A percentile compares a stretch with the other conserved stretches of the same genome.
Conservation (phyloP, 306 rosid species). For the Ammopiptanthus mongolicus region DNA sequence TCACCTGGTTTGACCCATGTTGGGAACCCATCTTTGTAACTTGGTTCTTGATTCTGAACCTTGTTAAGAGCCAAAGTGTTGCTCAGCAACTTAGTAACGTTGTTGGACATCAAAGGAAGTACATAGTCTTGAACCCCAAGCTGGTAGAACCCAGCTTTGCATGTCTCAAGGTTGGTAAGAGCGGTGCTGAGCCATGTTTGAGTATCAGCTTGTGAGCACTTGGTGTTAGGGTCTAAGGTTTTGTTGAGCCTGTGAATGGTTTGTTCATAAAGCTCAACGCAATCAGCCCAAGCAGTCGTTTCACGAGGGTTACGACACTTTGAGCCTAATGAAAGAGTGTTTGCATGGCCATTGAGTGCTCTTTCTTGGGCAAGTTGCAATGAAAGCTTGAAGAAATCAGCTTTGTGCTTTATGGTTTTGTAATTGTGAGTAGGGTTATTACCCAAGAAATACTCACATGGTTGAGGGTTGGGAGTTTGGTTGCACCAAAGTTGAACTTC, state of each 20-base stretch:
- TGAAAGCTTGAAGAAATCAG: conserved; percentile 48
- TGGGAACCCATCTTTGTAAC: conserved; percentile 42
- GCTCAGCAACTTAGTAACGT: conserved; percentile 54
- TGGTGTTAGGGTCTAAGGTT: conserved; percentile 28
- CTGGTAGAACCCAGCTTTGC: conserved; percentile 45
- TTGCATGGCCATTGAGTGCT: conserved; percentile 40
- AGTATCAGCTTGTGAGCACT: conserved; percentile 39
- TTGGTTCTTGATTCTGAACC: conserved; percentile 14
- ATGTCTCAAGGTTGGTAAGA: conserved; percentile 61
- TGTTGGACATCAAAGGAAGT: conserved; percentile 44
- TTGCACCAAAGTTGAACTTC: conserved; percentile 55
- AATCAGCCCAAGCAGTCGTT: conserved; percentile 58
- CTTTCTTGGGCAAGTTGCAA: conserved; percentile 45
- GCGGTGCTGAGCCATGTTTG: conserved; percentile 70
- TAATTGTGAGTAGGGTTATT: neutral
- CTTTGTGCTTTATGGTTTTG: conserved; percentile 37
- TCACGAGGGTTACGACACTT: conserved; percentile 38
- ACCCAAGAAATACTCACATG: conserved; percentile 53
- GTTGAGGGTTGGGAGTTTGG: conserved; percentile 71
- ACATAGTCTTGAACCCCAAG: conserved; percentile 41
- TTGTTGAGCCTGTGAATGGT: conserved; percentile 42
- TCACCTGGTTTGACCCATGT: conserved; percentile 65
- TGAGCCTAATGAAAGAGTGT: conserved; percentile 31
- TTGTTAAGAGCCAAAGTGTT: conserved; percentile 58
- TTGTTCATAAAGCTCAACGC: conserved; percentile 52